Base-by-base conservation (phyloP, 768 basidiomycete genomes). In the Pleurotus citrinopileatus region DNA sequence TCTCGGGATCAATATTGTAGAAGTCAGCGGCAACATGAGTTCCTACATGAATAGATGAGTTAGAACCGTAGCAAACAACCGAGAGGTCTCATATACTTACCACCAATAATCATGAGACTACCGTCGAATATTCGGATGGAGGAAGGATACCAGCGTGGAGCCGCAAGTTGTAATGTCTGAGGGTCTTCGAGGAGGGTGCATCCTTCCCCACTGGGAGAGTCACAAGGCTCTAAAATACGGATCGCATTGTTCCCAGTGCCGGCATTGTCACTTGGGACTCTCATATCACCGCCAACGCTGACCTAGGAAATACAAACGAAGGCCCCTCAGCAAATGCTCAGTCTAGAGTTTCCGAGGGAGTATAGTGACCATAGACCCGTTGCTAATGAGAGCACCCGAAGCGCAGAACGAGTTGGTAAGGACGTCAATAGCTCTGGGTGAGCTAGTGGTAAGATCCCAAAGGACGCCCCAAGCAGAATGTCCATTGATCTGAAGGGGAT, bases 351-450 rank as follows among this genome's bases (percentile, higher is more conserved):
- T n/a, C n/a, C n/a, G 27, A 42, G 29, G 42, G 59, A 22, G 13
- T 2, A 2, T 9, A 42, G 9, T 22, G 12, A 68, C 65, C 68
- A 70, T 65, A 6, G 67, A 62, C 2, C 67, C 71, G 43, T 72
- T 72, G 47, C 65, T 65, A 19, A 72, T 45, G 5, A 68, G 53
- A 1, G 59, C 65, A 2, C 70, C 68, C 19, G 62, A 61, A 1
- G 67, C 70, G 53, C 70, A 71, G 59, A 70, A 71, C 0, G 64
- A 60, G 57, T 71, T 64, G 4, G 67, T 64, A 2, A 64, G 32
- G 7, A 67, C 62, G 23, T 66, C 50, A 32, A 70, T 42, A 2
- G 68, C 52, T 3, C 50, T 56, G 9, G 42, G 52, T 37, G 54
- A 47, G 55, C 59, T 63, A 5, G 65, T 63, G 32, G 59, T 44